phyloP scores from a whole-genome alignment of 768 basidiomycete species.

The Tricholoma sp. region DNA sequence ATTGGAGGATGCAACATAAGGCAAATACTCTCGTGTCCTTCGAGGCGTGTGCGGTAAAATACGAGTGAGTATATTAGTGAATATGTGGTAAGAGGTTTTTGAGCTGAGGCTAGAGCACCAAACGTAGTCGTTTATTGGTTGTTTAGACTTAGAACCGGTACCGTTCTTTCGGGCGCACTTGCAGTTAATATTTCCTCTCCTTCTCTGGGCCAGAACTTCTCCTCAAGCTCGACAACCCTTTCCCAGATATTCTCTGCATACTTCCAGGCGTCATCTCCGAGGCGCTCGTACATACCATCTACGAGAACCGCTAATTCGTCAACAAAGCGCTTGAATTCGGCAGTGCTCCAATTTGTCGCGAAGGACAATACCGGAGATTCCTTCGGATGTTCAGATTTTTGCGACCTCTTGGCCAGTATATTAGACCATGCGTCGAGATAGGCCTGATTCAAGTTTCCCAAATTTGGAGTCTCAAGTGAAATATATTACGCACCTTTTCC shows the following conservation, averaged over 20 bases:
- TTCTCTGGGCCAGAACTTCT: slow-evolving; percentile 15
- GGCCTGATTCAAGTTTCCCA: slow-evolving; percentile 34
- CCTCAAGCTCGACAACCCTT: slow-evolving; percentile 55
- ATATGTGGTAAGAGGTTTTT: too few relatives aligned
- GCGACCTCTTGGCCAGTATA: slow-evolving; percentile 8
- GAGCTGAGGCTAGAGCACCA: too few relatives aligned
- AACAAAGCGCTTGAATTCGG: slow-evolving; percentile 52
- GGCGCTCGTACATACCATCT: slow-evolving; percentile 35
- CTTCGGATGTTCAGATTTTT: slow-evolving; percentile 1
- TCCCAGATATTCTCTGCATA: slow-evolving; percentile 50
- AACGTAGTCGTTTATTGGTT: too few relatives aligned
- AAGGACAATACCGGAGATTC: slow-evolving; percentile 39
- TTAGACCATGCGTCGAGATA: slow-evolving; percentile 65
- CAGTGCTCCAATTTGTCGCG: slow-evolving; percentile 56
- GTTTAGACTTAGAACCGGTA: too few relatives aligned
- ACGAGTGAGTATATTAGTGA: too few relatives aligned
- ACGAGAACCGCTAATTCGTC: slow-evolving; percentile 43
- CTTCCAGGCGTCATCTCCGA: slow-evolving; percentile 28
- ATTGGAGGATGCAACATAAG: too few relatives aligned
- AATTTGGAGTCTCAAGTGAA: background rate
- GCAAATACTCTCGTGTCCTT: too few relatives aligned
- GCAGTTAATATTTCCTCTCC: slow-evolving; percentile 6
- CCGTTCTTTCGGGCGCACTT: too few relatives aligned
- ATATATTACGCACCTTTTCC: slow-evolving; percentile 48
- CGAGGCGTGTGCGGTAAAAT: too few relatives aligned